A percentile compares a stretch with the other conserved stretches of the same genome.
phyloP scores from a whole-genome alignment of 345 rosid species.

The Citrus unshiu region DNA sequence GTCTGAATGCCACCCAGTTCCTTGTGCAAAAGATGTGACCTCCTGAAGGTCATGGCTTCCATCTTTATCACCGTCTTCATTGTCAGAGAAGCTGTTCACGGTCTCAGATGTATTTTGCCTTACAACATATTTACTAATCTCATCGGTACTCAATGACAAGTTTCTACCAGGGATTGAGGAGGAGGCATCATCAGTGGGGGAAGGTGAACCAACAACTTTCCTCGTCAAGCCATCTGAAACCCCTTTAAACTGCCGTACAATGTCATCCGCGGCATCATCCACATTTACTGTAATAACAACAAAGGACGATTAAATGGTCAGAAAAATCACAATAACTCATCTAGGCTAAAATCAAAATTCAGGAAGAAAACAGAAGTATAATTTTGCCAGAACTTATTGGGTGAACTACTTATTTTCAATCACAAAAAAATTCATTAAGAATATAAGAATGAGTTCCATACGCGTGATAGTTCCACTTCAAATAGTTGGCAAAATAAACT shows the following conservation, averaged over 20 bases:
- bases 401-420: background rate
- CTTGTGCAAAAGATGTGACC: constrained; percentile 35
- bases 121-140: constrained; percentile 33
- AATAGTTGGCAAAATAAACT: no score
- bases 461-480: no score
- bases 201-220: constrained; percentile 63
- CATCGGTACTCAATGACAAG: constrained; percentile 64
- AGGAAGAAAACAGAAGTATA: background rate
- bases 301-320: background rate
- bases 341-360: background rate
- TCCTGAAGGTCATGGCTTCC: constrained; percentile 47
- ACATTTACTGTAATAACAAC: constrained; percentile 63
- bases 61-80: constrained; percentile 51
- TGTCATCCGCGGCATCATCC: constrained; percentile 96
- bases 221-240: constrained; percentile 88
- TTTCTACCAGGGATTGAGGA: constrained; percentile 29
- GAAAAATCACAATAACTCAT: background rate
- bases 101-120: constrained; percentile 52
- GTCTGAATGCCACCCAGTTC: constrained; percentile 77
- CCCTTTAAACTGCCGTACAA: constrained; percentile 87
- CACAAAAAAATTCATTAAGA: no score
- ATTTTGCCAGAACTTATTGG: background rate
- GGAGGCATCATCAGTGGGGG: constrained; percentile 37
- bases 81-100: constrained; percentile 58
- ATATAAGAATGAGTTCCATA: no score